A percentile compares a stretch with the other conserved stretches of the same genome.
These are phyloP conservation scores for Centaurea solstitialis DNA, from an alignment of 129 eudicot species.

Conservation along the genomic window DNA sequence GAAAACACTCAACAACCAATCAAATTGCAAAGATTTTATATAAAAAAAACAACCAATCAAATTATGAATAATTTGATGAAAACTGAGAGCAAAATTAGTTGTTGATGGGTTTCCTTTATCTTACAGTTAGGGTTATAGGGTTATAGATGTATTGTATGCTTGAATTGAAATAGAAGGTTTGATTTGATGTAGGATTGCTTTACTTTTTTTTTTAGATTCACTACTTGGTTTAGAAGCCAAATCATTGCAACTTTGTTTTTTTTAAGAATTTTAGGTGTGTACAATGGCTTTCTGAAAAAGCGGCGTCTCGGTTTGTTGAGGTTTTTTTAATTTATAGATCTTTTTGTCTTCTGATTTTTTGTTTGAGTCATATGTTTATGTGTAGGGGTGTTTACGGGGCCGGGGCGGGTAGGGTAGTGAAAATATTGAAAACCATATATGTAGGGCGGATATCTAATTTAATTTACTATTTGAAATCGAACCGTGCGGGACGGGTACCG, in stretches of 20 bases:
- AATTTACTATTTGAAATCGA: too few species aligned
- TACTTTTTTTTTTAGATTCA: conserved; percentile 25
- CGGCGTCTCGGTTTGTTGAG: neutral
- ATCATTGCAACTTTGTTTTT: neutral
- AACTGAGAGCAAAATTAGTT: neutral
- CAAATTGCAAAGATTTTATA: conserved; percentile 1
- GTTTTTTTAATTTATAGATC: neutral
- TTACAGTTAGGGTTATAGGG: conserved; percentile 40
- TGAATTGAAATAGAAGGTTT: conserved; percentile 53
- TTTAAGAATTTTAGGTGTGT: conserved; percentile 1
- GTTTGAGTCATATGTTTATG: neutral
- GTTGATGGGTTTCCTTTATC: conserved; percentile 44
- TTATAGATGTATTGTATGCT: conserved; percentile 36
- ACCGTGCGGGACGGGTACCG: too few species aligned
- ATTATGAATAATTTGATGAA: neutral
- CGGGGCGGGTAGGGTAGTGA: too few species aligned
- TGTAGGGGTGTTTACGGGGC: too few species aligned
- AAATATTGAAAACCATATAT: too few species aligned
- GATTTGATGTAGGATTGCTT: conserved; percentile 5
- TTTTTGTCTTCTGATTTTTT: neutral
- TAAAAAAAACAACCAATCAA: conserved; percentile 23
- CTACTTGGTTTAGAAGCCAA: conserved; percentile 39
- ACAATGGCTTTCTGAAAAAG: conserved; percentile 13
- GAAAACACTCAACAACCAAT: conserved; percentile 34
- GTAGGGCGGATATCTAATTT: too few species aligned